phyloP scores from a whole-genome alignment of 805 yeast species.

The Wickerhamomyces canadensis region DNA sequence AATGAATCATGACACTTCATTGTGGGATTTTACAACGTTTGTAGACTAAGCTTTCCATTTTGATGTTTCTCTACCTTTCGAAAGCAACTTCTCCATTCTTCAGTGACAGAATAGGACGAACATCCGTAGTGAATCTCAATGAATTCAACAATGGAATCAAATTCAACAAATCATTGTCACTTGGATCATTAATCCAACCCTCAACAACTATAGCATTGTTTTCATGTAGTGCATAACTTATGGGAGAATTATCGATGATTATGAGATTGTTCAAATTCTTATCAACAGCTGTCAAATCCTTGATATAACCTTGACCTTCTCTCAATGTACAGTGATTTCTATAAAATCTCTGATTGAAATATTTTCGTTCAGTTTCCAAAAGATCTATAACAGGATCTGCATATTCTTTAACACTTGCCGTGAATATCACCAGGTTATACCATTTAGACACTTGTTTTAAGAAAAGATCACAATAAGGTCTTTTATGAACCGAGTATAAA shows the following conservation, averaged over 20 bases:
- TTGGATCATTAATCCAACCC: constrained; percentile 98
- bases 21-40: no score
- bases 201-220: constrained; percentile 90
- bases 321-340: constrained; percentile 74
- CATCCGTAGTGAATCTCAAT: constrained; percentile 77
- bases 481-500: constrained; percentile 81
- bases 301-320: constrained; percentile 81
- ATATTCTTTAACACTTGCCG: constrained; percentile 91
- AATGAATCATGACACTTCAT: constrained; percentile 4
- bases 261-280: constrained; percentile 61
- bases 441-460: constrained; percentile 72
- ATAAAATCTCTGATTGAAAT: constrained; percentile 59
- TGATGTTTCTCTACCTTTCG: constrained; percentile 26
- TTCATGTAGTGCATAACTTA: constrained; percentile 77
- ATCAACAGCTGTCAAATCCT: constrained; percentile 51
- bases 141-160: constrained; percentile 76
- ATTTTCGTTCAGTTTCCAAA: constrained; percentile 61
- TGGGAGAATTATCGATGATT: constrained; percentile 89
- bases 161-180: constrained; percentile 77
- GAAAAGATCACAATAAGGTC: constrained; percentile 89
- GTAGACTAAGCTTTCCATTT: no score
- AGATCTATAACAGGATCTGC: constrained; percentile 97
- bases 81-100: constrained; percentile 66
- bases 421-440: constrained; percentile 87
- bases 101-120: constrained; percentile 68